These are phyloP conservation scores for Lentinula sp. DNA, from an alignment of 768 basidiomycete species.

Conservation along the genomic window DNA sequence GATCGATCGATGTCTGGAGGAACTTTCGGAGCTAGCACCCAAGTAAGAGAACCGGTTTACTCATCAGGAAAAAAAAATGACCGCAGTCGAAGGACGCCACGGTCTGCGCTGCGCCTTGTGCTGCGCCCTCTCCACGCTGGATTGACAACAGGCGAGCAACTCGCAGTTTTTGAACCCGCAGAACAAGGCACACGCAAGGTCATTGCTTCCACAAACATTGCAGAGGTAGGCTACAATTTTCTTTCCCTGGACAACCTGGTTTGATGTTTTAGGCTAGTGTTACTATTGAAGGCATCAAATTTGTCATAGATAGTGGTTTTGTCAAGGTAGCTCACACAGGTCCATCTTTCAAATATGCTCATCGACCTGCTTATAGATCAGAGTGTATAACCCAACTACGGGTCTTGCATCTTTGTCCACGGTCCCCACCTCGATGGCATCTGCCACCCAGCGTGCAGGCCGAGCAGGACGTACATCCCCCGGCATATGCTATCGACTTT, in stretches of 20 bases:
- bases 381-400: conserved; percentile 84
- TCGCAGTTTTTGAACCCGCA: conserved; percentile 74
- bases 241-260: not conserved
- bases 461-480: conserved; percentile 91
- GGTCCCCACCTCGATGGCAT: conserved; percentile 81
- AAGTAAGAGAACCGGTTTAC: conserved; percentile 34
- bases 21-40: conserved; percentile 70
- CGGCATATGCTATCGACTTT: conserved; percentile 91
- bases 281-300: conserved; percentile 93
- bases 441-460: conserved; percentile 89
- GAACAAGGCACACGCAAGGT: conserved; percentile 81
- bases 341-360: not conserved
- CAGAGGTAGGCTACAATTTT: conserved; percentile 53
- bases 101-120: conserved; percentile 48
- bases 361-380: conserved; percentile 47
- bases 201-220: conserved; percentile 92
- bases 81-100: conserved; percentile 35
- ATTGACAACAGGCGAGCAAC: conserved; percentile 81
- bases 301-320: conserved; percentile 90
- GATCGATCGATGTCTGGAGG: conserved; percentile 84
- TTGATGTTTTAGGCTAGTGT: conserved; percentile 67
- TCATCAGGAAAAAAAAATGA: not conserved
- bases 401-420: conserved; percentile 79
- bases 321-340: conserved; percentile 63
- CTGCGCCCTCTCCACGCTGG: conserved; percentile 87